Conservation (phyloP, 192 early-diverging fungal species). For the Thoreauomyces humboldtii region DNA sequence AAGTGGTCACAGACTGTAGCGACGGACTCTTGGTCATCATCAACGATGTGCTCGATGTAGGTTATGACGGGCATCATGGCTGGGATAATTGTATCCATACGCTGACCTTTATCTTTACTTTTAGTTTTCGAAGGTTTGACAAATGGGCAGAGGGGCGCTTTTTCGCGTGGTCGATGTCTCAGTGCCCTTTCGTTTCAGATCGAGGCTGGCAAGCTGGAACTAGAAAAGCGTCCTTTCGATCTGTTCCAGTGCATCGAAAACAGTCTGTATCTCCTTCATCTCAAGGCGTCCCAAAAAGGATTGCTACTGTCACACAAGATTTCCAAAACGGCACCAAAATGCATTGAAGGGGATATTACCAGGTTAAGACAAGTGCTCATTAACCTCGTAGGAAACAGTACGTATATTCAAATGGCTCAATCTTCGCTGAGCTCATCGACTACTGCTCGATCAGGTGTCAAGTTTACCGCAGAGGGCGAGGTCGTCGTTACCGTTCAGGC, state of each 20-base stretch:
- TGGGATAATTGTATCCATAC: no score
- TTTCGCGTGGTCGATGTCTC: no score
- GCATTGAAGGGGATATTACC: slow-evolving; percentile 45
- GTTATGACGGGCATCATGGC: neutral
- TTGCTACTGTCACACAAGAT: slow-evolving; percentile 65
- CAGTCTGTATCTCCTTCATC: slow-evolving; percentile 66
- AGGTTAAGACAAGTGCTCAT: slow-evolving; percentile 79
- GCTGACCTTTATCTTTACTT: no score
- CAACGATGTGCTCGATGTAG: slow-evolving; percentile 19
- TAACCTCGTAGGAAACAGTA: slow-evolving; percentile 80
- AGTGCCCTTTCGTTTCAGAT: no score
- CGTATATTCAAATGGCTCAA: no score
- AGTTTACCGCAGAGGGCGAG: slow-evolving; percentile 17
- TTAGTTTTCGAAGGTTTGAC: no score
- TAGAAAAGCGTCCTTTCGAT: slow-evolving; percentile 23
- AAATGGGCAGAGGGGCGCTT: no score
- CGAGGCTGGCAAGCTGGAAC: slow-evolving; percentile 23
- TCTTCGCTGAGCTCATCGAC: no score
- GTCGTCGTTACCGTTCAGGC: slow-evolving; percentile 8
- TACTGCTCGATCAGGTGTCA: no score
- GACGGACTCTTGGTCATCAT: slow-evolving; percentile 28
- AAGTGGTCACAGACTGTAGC: slow-evolving; percentile 5
- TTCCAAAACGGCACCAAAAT: slow-evolving; percentile 66
- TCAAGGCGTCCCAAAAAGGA: slow-evolving; percentile 74
- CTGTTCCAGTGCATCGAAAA: slow-evolving; percentile 27